Conservation (phyloP, 1,139 yeast genomes). For the Suhomyces taliae region DNA sequence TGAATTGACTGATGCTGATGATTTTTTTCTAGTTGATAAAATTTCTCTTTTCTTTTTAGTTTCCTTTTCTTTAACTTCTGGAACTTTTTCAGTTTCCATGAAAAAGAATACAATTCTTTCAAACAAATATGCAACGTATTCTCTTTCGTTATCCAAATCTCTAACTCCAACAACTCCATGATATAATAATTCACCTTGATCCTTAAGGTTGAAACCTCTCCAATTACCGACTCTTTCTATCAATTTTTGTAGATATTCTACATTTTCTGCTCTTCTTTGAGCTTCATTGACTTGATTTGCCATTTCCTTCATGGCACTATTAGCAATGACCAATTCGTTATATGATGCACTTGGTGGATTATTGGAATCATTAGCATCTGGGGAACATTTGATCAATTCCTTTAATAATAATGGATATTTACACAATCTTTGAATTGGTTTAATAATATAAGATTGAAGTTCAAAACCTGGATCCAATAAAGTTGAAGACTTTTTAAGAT, state of each 20-base stretch:
- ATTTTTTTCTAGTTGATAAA: slow-evolving; percentile 46
- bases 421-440: slow-evolving; percentile 93
- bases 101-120: slow-evolving; percentile 85
- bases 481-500: slow-evolving; percentile 54
- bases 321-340: slow-evolving; percentile 69
- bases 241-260: slow-evolving; percentile 66
- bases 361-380: slow-evolving; percentile 32
- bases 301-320: slow-evolving; percentile 59
- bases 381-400: slow-evolving; percentile 68
- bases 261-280: slow-evolving; percentile 88
- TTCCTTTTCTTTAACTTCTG: slow-evolving; percentile 23
- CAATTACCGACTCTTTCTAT: slow-evolving; percentile 80
- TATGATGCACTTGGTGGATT: slow-evolving; percentile 51
- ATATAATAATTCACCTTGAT: slow-evolving; percentile 81
- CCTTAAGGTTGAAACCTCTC: slow-evolving; percentile 85
- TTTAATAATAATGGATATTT: slow-evolving; percentile 83
- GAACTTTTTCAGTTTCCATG: slow-evolving; percentile 40
- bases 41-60: slow-evolving; percentile 35
- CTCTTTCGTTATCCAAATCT: slow-evolving; percentile 79
- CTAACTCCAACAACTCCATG: slow-evolving; percentile 77
- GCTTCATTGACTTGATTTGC: slow-evolving; percentile 93
- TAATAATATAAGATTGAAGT: slow-evolving; percentile 81
- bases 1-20: slow-evolving; percentile 30
- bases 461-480: slow-evolving; percentile 86
- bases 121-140: slow-evolving; percentile 85